Percentiles rank a stretch among this genome's conserved stretches.
phyloP scores from a whole-genome alignment of 805 yeast species.

The Myxozyma udenii region DNA sequence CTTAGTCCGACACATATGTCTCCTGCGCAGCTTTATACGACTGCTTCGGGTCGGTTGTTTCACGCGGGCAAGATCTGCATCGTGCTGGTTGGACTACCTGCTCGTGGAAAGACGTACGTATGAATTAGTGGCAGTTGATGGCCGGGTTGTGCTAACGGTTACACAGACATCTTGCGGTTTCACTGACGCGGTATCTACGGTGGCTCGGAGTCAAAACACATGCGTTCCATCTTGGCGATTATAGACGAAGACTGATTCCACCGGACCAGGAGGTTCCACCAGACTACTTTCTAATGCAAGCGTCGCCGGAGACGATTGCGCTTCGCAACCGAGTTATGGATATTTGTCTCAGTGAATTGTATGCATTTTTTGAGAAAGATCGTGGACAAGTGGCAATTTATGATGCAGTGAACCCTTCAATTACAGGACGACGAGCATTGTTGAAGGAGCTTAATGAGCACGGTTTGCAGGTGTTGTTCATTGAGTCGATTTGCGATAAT shows the following conservation, averaged over 20 bases:
- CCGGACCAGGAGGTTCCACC: conserved; percentile 54
- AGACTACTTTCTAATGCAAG: conserved; percentile 63
- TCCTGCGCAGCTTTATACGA: conserved; percentile 90
- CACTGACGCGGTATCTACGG: conserved; percentile 83
- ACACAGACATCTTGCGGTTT: conserved; percentile 68
- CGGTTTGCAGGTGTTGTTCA: conserved; percentile 75
- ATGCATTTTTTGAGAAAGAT: conserved; percentile 64
- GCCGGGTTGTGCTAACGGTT: neutral
- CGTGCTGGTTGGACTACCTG: conserved; percentile 88
- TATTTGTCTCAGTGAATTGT: conserved; percentile 66
- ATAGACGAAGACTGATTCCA: conserved; percentile 56
- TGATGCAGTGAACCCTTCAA: conserved; percentile 88
- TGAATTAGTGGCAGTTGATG: neutral
- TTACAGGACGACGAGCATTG: conserved; percentile 60
- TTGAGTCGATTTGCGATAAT: conserved; percentile 83
- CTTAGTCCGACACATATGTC: conserved; percentile 64
- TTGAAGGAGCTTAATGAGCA: conserved; percentile 52
- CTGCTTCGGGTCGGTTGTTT: conserved; percentile 86
- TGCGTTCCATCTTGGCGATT: conserved; percentile 88
- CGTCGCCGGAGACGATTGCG: conserved; percentile 46
- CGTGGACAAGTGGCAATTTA: conserved; percentile 93
- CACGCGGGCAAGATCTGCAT: conserved; percentile 94
- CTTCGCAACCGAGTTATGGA: conserved; percentile 58
- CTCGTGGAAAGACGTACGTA: conserved; percentile 77
- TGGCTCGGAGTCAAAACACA: conserved; percentile 96